Evolutionary conservation across 2,329 filamentous ascomycete species (phyloP), one percentile per base, ranked within the genome.

Genomic region (Fusarium sp.): DNA sequence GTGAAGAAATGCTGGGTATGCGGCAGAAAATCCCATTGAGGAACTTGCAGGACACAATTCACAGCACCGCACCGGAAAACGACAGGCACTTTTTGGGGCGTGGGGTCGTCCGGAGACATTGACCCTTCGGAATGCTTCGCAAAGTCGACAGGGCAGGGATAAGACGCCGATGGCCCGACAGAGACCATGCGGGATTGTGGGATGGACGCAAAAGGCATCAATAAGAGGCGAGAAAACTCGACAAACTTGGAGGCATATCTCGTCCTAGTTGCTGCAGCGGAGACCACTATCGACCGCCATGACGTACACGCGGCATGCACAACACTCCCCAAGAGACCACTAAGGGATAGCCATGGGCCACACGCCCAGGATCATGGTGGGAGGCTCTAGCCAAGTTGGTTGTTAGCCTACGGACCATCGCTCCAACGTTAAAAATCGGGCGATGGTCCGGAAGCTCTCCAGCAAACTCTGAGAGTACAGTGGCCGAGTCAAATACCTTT

Each of bases 361-460:
- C 73, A 73, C 66, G 49, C 61, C 72, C 55, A 55, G 66, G 70
- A 56, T 64, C 57, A 56, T 50, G 64, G 71, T 75, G 73, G 71
- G 64, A 74, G 49, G 56, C 55, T 69, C 63, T 72, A 60, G 57
- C 64, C 57, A 46, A 46, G 28, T 47, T 34, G 57, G 69, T 59
- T 51, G 56, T 59, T 72, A 59, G 54, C 27, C 60, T 74, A 74
- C 73, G 73, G 73, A 71, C 73, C 73, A 73, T 75, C 73, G 73
- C 73, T 74, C 40, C 53, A 66, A 71, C 49, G 59, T 67, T 68
- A 70, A 73, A 67, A 55, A 68, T 63, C 57, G 37, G 72, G 73
- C 73, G 73, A 75, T 63, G 73, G 71, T 65, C 73, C 73, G 73
- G 72, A 71, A 71, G 62, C 66, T 69, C 57, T 45, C 43, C 49